Evolutionary conservation across 2,329 filamentous ascomycete species (phyloP), one percentile per base, ranked within the genome.

Genomic region (Beauveria caledonica): DNA sequence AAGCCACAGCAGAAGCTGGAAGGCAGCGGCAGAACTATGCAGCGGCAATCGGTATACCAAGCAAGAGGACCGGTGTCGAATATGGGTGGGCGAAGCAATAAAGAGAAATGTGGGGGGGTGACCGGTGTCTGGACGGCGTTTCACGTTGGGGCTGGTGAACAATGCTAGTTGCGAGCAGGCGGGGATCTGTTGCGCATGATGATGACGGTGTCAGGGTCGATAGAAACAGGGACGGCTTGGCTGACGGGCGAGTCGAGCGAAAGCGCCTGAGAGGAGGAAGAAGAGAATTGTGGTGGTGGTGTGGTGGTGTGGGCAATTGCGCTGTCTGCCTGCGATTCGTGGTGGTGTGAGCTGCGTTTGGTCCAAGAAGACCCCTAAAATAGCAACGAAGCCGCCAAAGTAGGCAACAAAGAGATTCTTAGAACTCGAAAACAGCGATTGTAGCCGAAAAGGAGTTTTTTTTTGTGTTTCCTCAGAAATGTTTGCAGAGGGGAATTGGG

Each of bases 141-240:
- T 68, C 66, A 68, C 63, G 62, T 65, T 63, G 62, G 62, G 55
- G 66, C 64, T 58, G 45, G 63, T 68, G 64, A 66, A 67, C 64
- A 68, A 68, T 68, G 65, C 65, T 66, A 62, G 64, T 58, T 53
- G 51, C 56, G 63, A 60, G 60, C 62, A 60, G 57, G 61, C 51
- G 57, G 61, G 63, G 60, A 61, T 53, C 57, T 60, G 57, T 58
- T 60, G 61, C 60, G 64, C 65, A 67, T 66, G 62, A 63, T 62
- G 53, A 60, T 60, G 50, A 60, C 58, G 63, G 62, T 59, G 58
- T 64, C 49, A 58, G 50, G 60, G 53, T 36, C 6, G 50, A 45
- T 33, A 58, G 23, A 58, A 60, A 51, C 53, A 29, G 39, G 54
- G 50, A 57, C n/a, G 42, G 27, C 54, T 58, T 51, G 60, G 52